These are phyloP conservation scores for Zygosaccharomyces kombuchaensis DNA, from an alignment of 805 yeast genomes.

Conservation along the genomic window DNA sequence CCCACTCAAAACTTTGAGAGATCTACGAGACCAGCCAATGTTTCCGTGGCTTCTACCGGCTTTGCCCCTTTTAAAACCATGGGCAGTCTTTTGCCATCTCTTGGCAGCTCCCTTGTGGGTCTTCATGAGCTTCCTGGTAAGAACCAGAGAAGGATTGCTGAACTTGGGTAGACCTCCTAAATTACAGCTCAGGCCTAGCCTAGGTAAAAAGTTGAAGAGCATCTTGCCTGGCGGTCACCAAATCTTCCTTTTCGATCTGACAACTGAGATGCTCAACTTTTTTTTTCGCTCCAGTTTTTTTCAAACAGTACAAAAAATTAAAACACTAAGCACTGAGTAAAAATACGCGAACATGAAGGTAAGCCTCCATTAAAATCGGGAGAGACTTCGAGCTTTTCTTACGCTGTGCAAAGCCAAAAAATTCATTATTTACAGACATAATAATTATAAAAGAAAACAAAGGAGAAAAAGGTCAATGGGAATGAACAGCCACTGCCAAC, in stretches of 20 bases:
- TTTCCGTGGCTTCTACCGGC: conserved; percentile 93
- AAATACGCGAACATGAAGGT: background rate
- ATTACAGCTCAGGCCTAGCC: background rate
- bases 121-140: conserved; percentile 47
- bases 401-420: background rate
- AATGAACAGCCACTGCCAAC: background rate
- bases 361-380: background rate
- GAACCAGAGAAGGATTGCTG: conserved; percentile 15
- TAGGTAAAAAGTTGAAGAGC: conserved; percentile 9
- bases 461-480: conserved; percentile 3
- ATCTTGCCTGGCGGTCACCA: background rate
- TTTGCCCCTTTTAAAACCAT: conserved; percentile 61
- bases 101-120: conserved; percentile 85
- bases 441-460: conserved; percentile 1
- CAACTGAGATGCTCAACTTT: background rate
- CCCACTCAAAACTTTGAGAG: conserved; percentile 55
- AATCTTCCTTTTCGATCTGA: background rate
- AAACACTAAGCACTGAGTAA: background rate
- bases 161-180: conserved; percentile 7
- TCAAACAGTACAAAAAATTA: background rate
- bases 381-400: background rate
- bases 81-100: conserved; percentile 75
- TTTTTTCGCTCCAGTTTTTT: background rate
- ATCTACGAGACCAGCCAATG: conserved; percentile 73
- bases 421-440: conserved; percentile 15